Conservation (phyloP, 768 basidiomycete genomes). For the Mycena vulgaris region DNA sequence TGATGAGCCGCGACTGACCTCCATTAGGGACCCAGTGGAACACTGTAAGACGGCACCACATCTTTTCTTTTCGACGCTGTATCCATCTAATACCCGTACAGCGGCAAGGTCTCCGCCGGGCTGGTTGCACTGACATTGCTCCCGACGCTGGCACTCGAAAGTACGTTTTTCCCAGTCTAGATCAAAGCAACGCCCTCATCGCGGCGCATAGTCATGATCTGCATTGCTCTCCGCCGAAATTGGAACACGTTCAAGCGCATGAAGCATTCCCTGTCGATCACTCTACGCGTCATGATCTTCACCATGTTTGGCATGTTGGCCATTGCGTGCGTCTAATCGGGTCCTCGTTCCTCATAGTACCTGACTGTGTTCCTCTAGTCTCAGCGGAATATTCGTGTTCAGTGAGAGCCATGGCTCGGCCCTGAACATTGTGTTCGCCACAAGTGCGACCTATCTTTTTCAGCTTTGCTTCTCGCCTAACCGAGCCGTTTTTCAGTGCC, state of each 20-base stretch:
- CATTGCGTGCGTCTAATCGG: conserved; percentile 36
- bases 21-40: conserved; percentile 22
- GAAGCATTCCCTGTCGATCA: conserved; percentile 40
- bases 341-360: too few species aligned
- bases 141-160: conserved; percentile 40
- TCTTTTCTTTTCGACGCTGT: not conserved
- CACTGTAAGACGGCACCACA: conserved; percentile 16
- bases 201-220: conserved; percentile 35
- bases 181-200: not conserved
- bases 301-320: conserved; percentile 42
- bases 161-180: conserved; percentile 9
- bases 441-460: conserved; percentile 21
- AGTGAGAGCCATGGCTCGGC: conserved; percentile 37
- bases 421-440: conserved; percentile 43
- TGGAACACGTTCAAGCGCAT: conserved; percentile 40
- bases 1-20: not conserved
- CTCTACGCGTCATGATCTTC: conserved; percentile 43
- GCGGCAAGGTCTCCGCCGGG: conserved; percentile 39
- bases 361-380: conserved; percentile 26
- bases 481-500: conserved; percentile 33
- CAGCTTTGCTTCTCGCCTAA: not conserved
- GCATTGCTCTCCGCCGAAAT: conserved; percentile 39
- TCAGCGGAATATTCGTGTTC: conserved; percentile 45
- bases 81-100: conserved; percentile 3
- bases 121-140: conserved; percentile 36